A percentile compares a stretch with the other conserved stretches of the same genome.
Conservation (phyloP, 2,329 filamentous ascomycete species). For the Sporothrix schenckii region DNA sequence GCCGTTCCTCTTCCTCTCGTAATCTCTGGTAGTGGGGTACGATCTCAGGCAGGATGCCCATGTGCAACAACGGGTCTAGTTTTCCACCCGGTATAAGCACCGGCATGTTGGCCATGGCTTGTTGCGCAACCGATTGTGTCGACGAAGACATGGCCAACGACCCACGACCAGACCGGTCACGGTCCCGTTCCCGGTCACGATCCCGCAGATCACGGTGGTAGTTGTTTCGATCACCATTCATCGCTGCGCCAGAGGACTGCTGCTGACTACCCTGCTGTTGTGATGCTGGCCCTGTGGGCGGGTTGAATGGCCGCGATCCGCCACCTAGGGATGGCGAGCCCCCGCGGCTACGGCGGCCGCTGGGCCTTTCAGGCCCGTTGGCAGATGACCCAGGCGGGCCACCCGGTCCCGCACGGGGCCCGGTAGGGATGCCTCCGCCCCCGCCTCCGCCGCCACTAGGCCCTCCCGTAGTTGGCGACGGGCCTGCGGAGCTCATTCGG, state of each 20-base stretch:
- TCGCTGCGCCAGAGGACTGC: slow-evolving; percentile 2
- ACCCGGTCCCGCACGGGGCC: slow-evolving; percentile 47
- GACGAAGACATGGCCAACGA: slow-evolving; percentile 17
- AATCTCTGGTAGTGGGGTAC: slow-evolving; percentile 59
- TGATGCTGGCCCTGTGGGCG: slow-evolving; percentile 57
- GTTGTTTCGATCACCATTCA: slow-evolving; percentile 15
- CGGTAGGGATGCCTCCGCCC: slow-evolving; percentile 52
- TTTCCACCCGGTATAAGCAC: slow-evolving; percentile 58
- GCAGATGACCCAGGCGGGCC: slow-evolving; percentile 38
- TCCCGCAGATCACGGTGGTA: slow-evolving; percentile 27
- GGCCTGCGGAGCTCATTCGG: slow-evolving; percentile 36
- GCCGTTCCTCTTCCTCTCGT: slow-evolving; percentile 60
- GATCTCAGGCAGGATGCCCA: slow-evolving; percentile 57
- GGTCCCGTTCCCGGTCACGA: slow-evolving; percentile 23
- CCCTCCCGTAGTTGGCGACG: slow-evolving; percentile 46
- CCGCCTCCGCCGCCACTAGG: slow-evolving; percentile 44
- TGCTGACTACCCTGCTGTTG: slow-evolving; percentile 40
- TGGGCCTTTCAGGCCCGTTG: slow-evolving; percentile 5
- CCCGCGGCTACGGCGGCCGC: slow-evolving; percentile 24
- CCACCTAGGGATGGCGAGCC: slow-evolving; percentile 23
- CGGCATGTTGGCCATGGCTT: slow-evolving; percentile 55
- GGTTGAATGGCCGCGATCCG: slow-evolving; percentile 56
- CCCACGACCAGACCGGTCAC: slow-evolving; percentile 19
- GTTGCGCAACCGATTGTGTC: slow-evolving; percentile 53
- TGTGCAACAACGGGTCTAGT: slow-evolving; percentile 52